Base-by-base conservation (phyloP, 2,329 filamentous ascomycete genomes). In the Trichoderma sp. region DNA sequence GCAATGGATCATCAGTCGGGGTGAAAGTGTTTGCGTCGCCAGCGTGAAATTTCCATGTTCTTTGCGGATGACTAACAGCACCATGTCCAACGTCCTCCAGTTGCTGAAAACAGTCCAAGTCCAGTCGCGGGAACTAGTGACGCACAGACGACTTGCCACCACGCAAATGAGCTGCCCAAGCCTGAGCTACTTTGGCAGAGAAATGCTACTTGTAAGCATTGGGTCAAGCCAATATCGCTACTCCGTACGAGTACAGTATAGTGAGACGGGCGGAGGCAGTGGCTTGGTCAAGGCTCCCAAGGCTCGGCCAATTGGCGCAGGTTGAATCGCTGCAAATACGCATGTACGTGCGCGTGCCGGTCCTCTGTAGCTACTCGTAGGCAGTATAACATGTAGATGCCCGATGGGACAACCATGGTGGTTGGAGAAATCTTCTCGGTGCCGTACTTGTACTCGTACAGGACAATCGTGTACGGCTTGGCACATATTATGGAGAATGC, bases 141-240 rank as follows among this genome's bases (percentile, higher is more conserved):
- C 60, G 67, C 67, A 69, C 67, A 69, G 67, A 64, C 67, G 67
- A 64, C 21, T 69, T 53, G 59, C 53, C 67, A 59, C 58, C 58
- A 68, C 56, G 66, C 58, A 68, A 68, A 62, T 33, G 53, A 68
- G 55, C 55, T 59, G 63, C 40, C 57, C 63, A 59, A 37, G 55
- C 31, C 57, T 40, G 59, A 37, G 63, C 55, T 67, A 55, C 29
- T 55, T 56, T 64, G 61, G 49, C 24, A 58, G 53, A 33, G 33
- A 58, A 58, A 49, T 24, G 47, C 59, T 47, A 43, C 59, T 49
- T 49, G 21, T 24, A 49, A 24, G 52, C 52, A 31, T 55, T 27
- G 21, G 52, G 52, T 13, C 52, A 27, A 16, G 52, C 52, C 52
- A 55, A 55, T 55, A 31, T 55, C 52, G 52, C 52, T 55, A 55